These are phyloP conservation scores for Hemisphaericaspora subhashii DNA, from an alignment of 1,139 yeast species.

Conservation along the genomic window DNA sequence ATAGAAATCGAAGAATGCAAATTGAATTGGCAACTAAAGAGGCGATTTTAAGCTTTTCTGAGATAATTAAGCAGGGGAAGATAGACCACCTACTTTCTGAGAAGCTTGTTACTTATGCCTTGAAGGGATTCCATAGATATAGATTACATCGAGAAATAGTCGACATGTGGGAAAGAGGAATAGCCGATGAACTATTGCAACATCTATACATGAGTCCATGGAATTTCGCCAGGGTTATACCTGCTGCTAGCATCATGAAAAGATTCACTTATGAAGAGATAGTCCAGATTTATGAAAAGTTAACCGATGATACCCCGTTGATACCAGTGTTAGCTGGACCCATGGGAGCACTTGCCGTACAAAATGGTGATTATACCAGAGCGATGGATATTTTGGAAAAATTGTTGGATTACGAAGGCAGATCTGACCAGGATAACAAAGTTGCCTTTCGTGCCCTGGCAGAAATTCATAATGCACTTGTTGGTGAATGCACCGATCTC, in stretches of 20 bases:
- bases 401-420: too few species aligned
- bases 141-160: constrained; percentile 36
- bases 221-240: constrained; percentile 71
- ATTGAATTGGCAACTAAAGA: constrained; percentile 34
- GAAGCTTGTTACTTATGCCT: background rate
- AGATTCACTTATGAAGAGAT: constrained; percentile 62
- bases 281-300: constrained; percentile 36
- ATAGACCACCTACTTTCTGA: constrained; percentile 12
- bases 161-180: constrained; percentile 46
- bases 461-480: constrained; percentile 75
- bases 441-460: too few species aligned
- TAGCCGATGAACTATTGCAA: constrained; percentile 30
- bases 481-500: constrained; percentile 78
- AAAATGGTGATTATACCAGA: constrained; percentile 39
- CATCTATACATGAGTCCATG: constrained; percentile 45
- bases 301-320: constrained; percentile 24
- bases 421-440: too few species aligned
- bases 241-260: constrained; percentile 63
- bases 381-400: constrained; percentile 44
- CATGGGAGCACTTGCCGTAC: constrained; percentile 43
- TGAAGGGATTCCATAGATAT: constrained; percentile 23
- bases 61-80: constrained; percentile 33
- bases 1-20: constrained; percentile 30
- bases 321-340: constrained; percentile 34
- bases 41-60: constrained; percentile 36